phyloP scores from a whole-genome alignment of 1,284 basidiomycete species.

The Agaricales sp. region DNA sequence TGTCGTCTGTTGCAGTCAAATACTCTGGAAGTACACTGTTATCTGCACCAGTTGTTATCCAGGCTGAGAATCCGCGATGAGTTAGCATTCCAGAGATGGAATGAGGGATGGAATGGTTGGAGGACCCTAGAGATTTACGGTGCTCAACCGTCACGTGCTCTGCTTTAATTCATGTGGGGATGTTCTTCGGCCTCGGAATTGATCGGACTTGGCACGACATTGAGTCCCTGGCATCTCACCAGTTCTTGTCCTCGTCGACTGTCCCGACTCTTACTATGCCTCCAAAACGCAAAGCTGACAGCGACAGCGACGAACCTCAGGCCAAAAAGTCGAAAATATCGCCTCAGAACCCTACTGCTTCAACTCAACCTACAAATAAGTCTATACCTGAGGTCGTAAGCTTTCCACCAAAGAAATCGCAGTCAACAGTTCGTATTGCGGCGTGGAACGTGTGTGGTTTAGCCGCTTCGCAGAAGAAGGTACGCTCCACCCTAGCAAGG shows the following conservation, averaged over 20 bases:
- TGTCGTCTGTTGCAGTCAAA: slow-evolving; percentile 32
- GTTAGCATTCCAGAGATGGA: slow-evolving; percentile 31
- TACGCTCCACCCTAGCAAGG: slow-evolving; percentile 15
- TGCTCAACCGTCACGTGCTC: not conserved
- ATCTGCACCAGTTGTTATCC: slow-evolving; percentile 38
- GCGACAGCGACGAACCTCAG: slow-evolving; percentile 12
- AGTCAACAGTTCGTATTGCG: slow-evolving; percentile 45
- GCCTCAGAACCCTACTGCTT: slow-evolving; percentile 16
- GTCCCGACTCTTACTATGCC: slow-evolving; percentile 19
- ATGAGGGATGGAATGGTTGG: too few relatives aligned
- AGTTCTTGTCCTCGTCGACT: too few relatives aligned
- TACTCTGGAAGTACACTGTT: slow-evolving; percentile 39
- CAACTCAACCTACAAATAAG: slow-evolving; percentile 63
- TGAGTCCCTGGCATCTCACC: too few relatives aligned
- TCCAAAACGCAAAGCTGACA: slow-evolving; percentile 22
- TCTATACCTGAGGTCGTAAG: slow-evolving; percentile 51
- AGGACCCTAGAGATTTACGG: too few relatives aligned
- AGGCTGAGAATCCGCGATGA: slow-evolving; percentile 53
- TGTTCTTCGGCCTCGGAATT: too few relatives aligned
- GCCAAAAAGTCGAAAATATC: slow-evolving; percentile 11
- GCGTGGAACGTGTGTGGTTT: slow-evolving; percentile 73
- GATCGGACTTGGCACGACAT: too few relatives aligned
- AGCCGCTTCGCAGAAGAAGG: slow-evolving; percentile 64
- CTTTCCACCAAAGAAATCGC: slow-evolving; percentile 37
- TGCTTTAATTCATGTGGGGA: too few relatives aligned